Base-by-base conservation (phyloP, 441 rosid species). In the Hura crepitans region DNA sequence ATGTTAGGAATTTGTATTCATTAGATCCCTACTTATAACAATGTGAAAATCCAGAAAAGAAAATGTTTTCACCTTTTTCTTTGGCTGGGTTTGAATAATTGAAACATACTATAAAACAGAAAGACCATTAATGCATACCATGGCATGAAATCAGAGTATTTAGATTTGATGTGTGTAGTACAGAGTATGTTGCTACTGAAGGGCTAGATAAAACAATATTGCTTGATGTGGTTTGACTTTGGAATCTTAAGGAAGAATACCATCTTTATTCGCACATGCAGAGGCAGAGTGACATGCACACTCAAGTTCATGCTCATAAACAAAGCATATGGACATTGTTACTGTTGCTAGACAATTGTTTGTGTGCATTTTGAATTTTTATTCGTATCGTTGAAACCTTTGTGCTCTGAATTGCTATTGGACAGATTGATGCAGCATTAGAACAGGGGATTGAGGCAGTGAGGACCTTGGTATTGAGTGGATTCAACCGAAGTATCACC, bases 381-480 rank as follows among this genome's bases (percentile, higher is more conserved):
- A 27, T 18, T 22, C 23, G 53, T 35, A 58, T 39, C 22, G 60
- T 39, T 60, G 50, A 51, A 14, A 25, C n/a, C 0, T 62, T 69
- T n/a, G 25, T 15, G 39, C 55, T 47, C 8, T 56, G 23, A 65
- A 57, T 50, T 47, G 35, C 56, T 35, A 22, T 33, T 72, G 58
- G 58, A 69, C 85, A 91, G 96, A 89, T 88, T 17, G 89, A 94
- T 79, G 84, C 68, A 68, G 90, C 93, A 39, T 68, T 87, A 61
- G 91, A 85, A 33, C 87, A 87, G 79, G 95, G 93, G 76, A 80
- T 80, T 22, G 91, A 82, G 58, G 93, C 93, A 1, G 86, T 91
- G 75, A 81, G 87, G 77, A 82, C 77, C 37, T 78, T 91, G 72
- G 82, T 85, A 76, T 85, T 87, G 28, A 63, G 8, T 53, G 98